Conservation (phyloP, 306 rosid species). For the Trifolium fragiferum region DNA sequence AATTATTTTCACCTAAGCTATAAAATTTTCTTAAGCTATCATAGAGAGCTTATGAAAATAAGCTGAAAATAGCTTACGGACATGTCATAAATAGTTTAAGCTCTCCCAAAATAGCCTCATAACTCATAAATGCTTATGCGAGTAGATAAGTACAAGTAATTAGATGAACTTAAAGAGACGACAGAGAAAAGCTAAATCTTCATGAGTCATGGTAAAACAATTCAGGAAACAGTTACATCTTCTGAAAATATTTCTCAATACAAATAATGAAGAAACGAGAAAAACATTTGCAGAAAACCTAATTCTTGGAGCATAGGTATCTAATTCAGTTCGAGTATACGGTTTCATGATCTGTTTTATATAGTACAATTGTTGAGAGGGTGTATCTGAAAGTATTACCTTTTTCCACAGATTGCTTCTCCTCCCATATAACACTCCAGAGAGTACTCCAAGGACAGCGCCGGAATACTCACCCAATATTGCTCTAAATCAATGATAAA, state of each 20-base stretch:
- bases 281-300: background rate
- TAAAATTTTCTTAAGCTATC: background rate
- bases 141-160: background rate
- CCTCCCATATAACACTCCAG: conserved; percentile 87
- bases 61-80: background rate
- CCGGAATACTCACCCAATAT: conserved; percentile 97
- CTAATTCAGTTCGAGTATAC: conserved; percentile 13
- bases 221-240: background rate
- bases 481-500: conserved; percentile 64
- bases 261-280: conserved; percentile 27
- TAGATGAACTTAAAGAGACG: background rate
- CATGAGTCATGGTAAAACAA: conserved; percentile 33
- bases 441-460: conserved; percentile 94
- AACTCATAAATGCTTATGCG: background rate
- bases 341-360: background rate
- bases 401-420: conserved; percentile 84
- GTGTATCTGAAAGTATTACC: conserved; percentile 54
- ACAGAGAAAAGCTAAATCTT: conserved; percentile 15
- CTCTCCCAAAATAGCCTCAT: background rate
- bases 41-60: background rate
- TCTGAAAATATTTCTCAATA: conserved; percentile 11
- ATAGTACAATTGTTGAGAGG: conserved; percentile 21
- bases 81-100: background rate
- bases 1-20: background rate
- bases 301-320: conserved; percentile 23